phyloP scores from a whole-genome alignment of 148 eudicot species.

The Persicaria tinctoria region DNA sequence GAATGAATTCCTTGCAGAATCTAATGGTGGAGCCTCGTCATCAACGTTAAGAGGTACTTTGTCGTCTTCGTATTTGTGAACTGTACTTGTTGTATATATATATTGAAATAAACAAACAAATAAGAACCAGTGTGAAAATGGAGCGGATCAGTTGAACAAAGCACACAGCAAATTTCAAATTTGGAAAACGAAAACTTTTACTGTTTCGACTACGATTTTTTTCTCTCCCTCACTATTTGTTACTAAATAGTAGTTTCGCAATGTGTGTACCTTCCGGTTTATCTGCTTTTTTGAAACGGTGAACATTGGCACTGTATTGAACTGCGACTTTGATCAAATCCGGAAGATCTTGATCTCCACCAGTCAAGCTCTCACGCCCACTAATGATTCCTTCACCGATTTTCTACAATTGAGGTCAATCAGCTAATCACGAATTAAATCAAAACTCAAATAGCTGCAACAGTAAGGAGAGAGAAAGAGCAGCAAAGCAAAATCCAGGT shows the following conservation, averaged over 20 bases:
- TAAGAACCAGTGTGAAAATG: slow-evolving; percentile 7
- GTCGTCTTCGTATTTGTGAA: slow-evolving; percentile 34
- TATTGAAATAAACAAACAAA: slow-evolving; percentile 9
- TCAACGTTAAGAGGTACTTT: slow-evolving; percentile 12
- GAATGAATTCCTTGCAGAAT: slow-evolving; percentile 74
- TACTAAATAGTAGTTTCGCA: not conserved
- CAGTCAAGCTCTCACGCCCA: slow-evolving; percentile 27
- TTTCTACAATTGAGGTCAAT: not conserved
- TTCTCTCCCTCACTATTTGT: not conserved
- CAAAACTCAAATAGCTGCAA: not conserved
- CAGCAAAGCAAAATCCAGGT: not conserved
- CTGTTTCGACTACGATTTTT: not conserved
- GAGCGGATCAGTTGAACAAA: slow-evolving; percentile 7
- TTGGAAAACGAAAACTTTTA: not conserved
- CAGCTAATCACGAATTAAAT: not conserved
- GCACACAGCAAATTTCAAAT: not conserved
- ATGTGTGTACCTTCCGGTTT: slow-evolving; percentile 58
- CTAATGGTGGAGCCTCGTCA: slow-evolving; percentile 34
- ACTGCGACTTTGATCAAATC: slow-evolving; percentile 43
- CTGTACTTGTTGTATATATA: slow-evolving; percentile 20
- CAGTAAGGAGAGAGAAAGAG: not conserved
- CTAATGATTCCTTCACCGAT: slow-evolving; percentile 12
- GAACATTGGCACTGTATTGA: slow-evolving; percentile 14
- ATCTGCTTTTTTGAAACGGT: slow-evolving; percentile 40
- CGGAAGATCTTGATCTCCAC: slow-evolving; percentile 44